phyloP scores from a whole-genome alignment of 2,329 filamentous ascomycete genomes.

The Hymenoscyphus infarciens region DNA sequence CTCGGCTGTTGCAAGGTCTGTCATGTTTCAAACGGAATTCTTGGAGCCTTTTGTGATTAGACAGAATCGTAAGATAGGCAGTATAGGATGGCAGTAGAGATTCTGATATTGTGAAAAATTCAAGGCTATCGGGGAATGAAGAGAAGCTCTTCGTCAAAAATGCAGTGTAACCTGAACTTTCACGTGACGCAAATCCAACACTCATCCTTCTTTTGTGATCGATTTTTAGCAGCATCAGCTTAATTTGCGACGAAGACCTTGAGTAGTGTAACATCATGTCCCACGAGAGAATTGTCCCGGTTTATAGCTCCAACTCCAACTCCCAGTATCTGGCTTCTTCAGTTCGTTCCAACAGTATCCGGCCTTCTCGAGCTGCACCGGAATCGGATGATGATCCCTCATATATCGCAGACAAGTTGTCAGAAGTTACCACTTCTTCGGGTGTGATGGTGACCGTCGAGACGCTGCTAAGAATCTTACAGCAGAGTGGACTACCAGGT shows the following conservation, averaged over 20 bases:
- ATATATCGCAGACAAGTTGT: neutral
- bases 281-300: neutral
- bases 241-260: neutral
- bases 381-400: neutral
- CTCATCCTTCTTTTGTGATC: neutral
- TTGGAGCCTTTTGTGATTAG: neutral
- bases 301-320: neutral
- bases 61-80: too few relatives aligned
- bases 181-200: neutral
- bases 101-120: neutral
- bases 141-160: too few relatives aligned
- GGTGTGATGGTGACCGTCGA: neutral
- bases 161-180: neutral
- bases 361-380: neutral
- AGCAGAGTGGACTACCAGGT: neutral
- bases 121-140: neutral
- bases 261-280: neutral
- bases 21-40: neutral
- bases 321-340: neutral
- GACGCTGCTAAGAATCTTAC: neutral
- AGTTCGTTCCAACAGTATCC: neutral
- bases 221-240: neutral
- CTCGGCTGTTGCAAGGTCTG: neutral
- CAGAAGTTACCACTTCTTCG: neutral
- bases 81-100: too few relatives aligned